Evolutionary conservation across 495 filamentous ascomycete species (phyloP).

Genomic region (Daldinia grandis): DNA sequence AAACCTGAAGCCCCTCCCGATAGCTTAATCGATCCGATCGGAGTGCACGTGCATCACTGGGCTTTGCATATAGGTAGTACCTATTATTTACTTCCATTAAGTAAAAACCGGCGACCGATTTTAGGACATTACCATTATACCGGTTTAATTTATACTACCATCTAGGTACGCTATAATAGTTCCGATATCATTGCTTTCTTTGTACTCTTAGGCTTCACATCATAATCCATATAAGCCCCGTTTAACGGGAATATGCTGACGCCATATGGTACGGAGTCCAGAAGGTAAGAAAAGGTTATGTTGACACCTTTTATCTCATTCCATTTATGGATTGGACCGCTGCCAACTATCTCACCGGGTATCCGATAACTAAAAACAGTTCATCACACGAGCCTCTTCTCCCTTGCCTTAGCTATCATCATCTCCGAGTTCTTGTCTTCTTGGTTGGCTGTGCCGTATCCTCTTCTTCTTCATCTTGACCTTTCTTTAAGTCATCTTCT

Average conservation of each 20-base stretch:
- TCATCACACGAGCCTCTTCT: neutral
- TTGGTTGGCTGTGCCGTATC: constrained; percentile 76
- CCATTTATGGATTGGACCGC: constrained; percentile 6
- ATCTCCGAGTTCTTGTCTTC: constrained; percentile 73
- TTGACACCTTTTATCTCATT: neutral
- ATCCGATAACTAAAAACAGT: constrained; percentile 18
- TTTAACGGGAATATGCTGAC: neutral
- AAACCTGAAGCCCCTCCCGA: constrained; percentile 24
- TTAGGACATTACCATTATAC: neutral
- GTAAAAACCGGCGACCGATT: neutral
- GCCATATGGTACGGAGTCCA: neutral
- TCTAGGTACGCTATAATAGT: neutral
- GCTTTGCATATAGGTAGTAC: neutral
- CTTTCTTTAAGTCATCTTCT: constrained; percentile 86
- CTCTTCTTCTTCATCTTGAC: constrained; percentile 89
- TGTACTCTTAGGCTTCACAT: neutral
- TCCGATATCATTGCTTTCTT: neutral
- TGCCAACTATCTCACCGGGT: constrained; percentile 29
- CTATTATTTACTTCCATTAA: neutral
- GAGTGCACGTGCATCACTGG: constrained; percentile 26
- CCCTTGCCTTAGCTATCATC: constrained; percentile 20
- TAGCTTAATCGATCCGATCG: constrained; percentile 21
- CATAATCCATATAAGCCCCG: neutral
- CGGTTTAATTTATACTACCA: neutral
- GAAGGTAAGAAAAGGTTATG: neutral